Conservation (phyloP, 208 protist species). For the Crithidia fasciculata region DNA sequence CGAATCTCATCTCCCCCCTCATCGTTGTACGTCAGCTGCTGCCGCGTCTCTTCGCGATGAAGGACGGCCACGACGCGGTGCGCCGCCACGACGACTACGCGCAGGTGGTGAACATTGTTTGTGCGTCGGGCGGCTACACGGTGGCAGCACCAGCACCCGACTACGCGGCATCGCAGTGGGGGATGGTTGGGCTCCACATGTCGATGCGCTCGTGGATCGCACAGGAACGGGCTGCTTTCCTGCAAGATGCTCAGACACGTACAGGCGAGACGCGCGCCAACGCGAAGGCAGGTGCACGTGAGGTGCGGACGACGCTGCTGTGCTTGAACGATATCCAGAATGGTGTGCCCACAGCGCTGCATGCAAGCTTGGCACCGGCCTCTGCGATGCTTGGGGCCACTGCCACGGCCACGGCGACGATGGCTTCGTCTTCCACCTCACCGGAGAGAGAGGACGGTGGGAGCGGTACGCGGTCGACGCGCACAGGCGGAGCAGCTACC, state of each 20-base stretch:
- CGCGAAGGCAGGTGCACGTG: constrained; percentile 1
- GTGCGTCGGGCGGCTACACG: constrained; percentile 27
- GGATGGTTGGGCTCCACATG: constrained; percentile 52
- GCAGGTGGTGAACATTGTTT: constrained; percentile 46
- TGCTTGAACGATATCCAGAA: constrained; percentile 29
- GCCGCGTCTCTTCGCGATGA: constrained; percentile 12
- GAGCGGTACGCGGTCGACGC: background rate
- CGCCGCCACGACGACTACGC: constrained; percentile 28
- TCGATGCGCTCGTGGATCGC: constrained; percentile 50
- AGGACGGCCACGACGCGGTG: background rate
- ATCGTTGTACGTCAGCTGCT: constrained; percentile 39
- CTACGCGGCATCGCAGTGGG: constrained; percentile 64
- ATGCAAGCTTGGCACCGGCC: background rate
- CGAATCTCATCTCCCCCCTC: constrained; percentile 44
- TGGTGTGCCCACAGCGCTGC: constrained; percentile 7
- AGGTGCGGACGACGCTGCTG: constrained; percentile 31
- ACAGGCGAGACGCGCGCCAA: background rate
- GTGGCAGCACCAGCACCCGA: constrained; percentile 37
- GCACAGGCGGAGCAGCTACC: background rate
- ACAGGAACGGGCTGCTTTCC: constrained; percentile 18
- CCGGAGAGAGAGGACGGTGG: background rate
- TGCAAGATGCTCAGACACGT: background rate
- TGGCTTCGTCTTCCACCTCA: background rate
- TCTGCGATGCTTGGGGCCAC: background rate
- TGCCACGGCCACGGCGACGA: background rate